phyloP scores from a whole-genome alignment of 331 rosid species.

The Malus hybrid region DNA sequence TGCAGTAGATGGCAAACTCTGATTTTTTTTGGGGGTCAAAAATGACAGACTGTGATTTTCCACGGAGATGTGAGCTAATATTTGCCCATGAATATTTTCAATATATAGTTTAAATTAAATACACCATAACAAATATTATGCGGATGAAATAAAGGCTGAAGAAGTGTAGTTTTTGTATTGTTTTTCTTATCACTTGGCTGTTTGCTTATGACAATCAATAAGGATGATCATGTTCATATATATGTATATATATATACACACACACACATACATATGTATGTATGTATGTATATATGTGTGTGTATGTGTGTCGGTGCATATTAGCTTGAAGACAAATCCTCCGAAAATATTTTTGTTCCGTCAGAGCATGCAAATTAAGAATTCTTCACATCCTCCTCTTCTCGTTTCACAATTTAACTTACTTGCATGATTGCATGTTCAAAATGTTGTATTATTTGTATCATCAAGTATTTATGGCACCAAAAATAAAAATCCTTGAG shows the following conservation, averaged over 20 bases:
- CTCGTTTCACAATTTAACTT: neutral
- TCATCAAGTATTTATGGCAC: neutral
- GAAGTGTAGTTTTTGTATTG: neutral
- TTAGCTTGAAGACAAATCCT: neutral
- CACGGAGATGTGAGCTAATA: too few relatives aligned
- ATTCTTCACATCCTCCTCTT: neutral
- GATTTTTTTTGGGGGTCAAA: too few relatives aligned
- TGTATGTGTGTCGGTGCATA: neutral
- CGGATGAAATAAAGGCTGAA: neutral
- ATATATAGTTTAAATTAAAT: too few relatives aligned
- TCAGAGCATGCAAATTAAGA: neutral
- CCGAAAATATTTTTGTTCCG: neutral
- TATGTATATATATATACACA: too few relatives aligned
- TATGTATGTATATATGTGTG: too few relatives aligned
- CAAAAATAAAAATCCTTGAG: neutral
- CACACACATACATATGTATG: too few relatives aligned
- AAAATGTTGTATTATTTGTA: neutral
- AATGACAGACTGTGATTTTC: too few relatives aligned
- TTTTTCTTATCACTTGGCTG: neutral
- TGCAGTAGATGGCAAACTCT: too few relatives aligned
- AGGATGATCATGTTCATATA: neutral
- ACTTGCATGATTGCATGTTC: neutral
- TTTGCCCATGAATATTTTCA: too few relatives aligned
- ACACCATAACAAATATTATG: neutral
- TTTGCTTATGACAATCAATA: neutral